phyloP scores from a whole-genome alignment of 371 early-diverging fungal genomes.

The Syncephalastrum monosporum region DNA sequence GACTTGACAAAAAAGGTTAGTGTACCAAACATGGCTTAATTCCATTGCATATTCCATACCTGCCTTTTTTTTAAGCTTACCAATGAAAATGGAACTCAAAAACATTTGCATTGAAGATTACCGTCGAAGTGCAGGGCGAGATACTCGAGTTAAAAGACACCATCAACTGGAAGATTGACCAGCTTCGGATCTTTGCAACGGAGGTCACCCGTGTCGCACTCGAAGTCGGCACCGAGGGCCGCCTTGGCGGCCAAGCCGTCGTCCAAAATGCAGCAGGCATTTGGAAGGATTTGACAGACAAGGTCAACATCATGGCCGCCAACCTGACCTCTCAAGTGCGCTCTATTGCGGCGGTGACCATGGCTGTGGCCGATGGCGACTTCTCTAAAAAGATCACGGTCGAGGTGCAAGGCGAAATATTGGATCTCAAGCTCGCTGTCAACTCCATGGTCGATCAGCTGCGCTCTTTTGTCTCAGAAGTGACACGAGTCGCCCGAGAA shows the following conservation, averaged over 20 bases:
- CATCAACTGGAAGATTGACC: slow-evolving; percentile 31
- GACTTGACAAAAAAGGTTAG: slow-evolving; percentile 30
- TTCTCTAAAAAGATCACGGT: slow-evolving; percentile 42
- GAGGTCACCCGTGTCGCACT: slow-evolving; percentile 52
- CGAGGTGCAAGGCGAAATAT: slow-evolving; percentile 44
- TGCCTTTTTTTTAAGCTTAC: no score
- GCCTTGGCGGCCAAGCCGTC: slow-evolving; percentile 45
- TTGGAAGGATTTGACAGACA: slow-evolving; percentile 68
- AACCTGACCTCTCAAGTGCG: slow-evolving; percentile 63
- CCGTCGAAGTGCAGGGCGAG: slow-evolving; percentile 28
- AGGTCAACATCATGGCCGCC: slow-evolving; percentile 62
- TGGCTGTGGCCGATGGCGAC: slow-evolving; percentile 61
- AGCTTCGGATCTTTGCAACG: slow-evolving; percentile 30
- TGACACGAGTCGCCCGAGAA: slow-evolving; percentile 53
- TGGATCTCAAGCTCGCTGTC: slow-evolving; percentile 36
- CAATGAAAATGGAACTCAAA: background rate
- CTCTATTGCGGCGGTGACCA: slow-evolving; percentile 56
- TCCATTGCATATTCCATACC: no score
- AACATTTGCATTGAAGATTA: slow-evolving; percentile 10
- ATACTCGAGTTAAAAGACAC: slow-evolving; percentile 22
- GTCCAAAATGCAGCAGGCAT: slow-evolving; percentile 60
- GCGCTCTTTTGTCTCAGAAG: slow-evolving; percentile 51
- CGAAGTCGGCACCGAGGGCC: slow-evolving; percentile 58
- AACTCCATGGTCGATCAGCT: slow-evolving; percentile 49
- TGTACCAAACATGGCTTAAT: background rate